phyloP scores from a whole-genome alignment of 1,284 basidiomycete species.

The Ustilago loliicola region DNA sequence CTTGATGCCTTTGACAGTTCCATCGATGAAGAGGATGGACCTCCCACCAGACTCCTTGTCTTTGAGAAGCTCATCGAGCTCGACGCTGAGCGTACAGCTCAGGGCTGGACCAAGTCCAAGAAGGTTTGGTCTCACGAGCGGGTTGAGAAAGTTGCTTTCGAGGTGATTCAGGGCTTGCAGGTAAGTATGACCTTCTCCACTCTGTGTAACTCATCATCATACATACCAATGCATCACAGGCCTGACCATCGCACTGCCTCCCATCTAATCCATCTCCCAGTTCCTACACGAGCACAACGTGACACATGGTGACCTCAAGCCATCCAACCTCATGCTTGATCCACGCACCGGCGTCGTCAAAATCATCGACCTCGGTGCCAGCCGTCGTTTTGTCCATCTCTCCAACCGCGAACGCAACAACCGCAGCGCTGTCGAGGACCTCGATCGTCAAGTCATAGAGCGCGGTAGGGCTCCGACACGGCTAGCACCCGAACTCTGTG shows the following conservation, averaged over 20 bases:
- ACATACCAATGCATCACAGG: no score
- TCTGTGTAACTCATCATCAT: background rate
- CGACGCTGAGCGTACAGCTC: conserved; percentile 43
- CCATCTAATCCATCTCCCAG: background rate
- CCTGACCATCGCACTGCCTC: background rate
- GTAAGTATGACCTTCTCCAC: conserved; percentile 12
- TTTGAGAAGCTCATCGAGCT: conserved; percentile 62
- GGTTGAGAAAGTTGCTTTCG: conserved; percentile 56
- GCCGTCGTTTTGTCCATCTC: conserved; percentile 56
- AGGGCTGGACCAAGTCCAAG: conserved; percentile 51
- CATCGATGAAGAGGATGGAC: conserved; percentile 44
- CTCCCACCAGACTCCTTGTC: conserved; percentile 51
- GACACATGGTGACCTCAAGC: conserved; percentile 63
- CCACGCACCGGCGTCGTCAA: conserved; percentile 57
- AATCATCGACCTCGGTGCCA: conserved; percentile 61
- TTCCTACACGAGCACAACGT: conserved; percentile 58
- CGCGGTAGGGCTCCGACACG: conserved; percentile 10
- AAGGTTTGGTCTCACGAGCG: conserved; percentile 44
- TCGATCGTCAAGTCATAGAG: conserved; percentile 32
- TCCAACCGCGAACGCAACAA: conserved; percentile 54
- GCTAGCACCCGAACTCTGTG: conserved; percentile 40
- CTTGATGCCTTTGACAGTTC: conserved; percentile 8
- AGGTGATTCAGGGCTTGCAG: conserved; percentile 53
- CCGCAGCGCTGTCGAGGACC: conserved; percentile 55
- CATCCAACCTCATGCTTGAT: conserved; percentile 62